phyloP scores from a whole-genome alignment of 768 basidiomycete species.

The Amanita rubescens region DNA sequence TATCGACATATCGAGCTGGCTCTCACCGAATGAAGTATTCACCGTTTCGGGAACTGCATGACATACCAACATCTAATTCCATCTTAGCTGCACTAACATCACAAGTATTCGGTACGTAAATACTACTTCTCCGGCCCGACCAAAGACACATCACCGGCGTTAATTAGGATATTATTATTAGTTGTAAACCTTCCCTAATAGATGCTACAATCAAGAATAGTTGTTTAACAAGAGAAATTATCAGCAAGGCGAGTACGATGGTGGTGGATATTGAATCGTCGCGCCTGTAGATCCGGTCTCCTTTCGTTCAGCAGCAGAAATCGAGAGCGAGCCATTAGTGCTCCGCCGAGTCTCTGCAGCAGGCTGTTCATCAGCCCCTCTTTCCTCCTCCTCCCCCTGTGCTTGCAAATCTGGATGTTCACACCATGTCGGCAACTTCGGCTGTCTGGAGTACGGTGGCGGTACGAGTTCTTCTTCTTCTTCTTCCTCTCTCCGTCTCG shows the following conservation, averaged over 20 bases:
- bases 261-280: slow-evolving; percentile 1
- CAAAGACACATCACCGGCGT: too few relatives aligned
- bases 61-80: too few relatives aligned
- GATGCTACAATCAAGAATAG: too few relatives aligned
- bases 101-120: too few relatives aligned
- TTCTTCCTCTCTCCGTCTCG: not conserved
- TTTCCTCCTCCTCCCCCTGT: not conserved
- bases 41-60: too few relatives aligned
- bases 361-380: not conserved
- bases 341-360: not conserved
- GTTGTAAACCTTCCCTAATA: too few relatives aligned
- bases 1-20: too few relatives aligned
- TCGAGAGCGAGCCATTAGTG: not conserved
- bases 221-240: too few relatives aligned
- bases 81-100: too few relatives aligned
- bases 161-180: too few relatives aligned
- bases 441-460: slow-evolving; percentile 3
- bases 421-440: not conserved
- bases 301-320: not conserved
- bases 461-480: not conserved
- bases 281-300: not conserved
- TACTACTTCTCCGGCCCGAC: too few relatives aligned
- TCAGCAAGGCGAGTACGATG: slow-evolving; percentile 3
- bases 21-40: too few relatives aligned
- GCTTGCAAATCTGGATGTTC: not conserved